Evolutionary conservation across 129 eudicot genomes (phyloP), one percentile per base, ranked within the genome.

Genomic region (Flaveria ramosissima): DNA sequence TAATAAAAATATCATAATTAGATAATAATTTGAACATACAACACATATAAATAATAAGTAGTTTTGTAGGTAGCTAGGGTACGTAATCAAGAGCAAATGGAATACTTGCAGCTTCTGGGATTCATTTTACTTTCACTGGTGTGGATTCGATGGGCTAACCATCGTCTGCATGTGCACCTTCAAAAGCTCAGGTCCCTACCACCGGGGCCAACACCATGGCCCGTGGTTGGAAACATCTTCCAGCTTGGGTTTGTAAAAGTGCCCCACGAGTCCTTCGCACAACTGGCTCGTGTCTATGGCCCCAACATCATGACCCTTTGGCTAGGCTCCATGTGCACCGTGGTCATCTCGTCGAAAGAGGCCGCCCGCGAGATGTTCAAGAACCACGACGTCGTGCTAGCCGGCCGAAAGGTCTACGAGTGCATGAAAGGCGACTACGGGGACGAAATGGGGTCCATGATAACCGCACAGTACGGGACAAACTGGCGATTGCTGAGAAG

Each of bases 161-260:
- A 30, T 9, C 59, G 81, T 8, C 78, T 16, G 16, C 71, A 45
- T 30, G 12, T 56, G 27, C 69, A 17, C 19, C 9, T 50, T 6
- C 71, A 66, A 15, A 51, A 76, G 68, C 77, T 68, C 16, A 55
- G 68, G 71, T 45, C 56, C 70, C 74, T 85, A 36, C 96, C 96
- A 42, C 96, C 96, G 0, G 93, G 96, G 42, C 96, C 96, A 16
- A 59, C 72, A 57, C 75, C 84, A 21, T 90, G 89, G 89, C 96
- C 92, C 17, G 71, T 90, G 68, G 85, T 90, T 0, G 93, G 93
- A 1, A 88, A 88, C 80, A 80, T 90, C 5, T 75, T 86, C 23
- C 91, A 86, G 45, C 63, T 88, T 0, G 90, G 89, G 1, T 79
- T 79, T 72, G 80, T 78, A 64, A 60, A 70, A 60, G 67, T 82